These are phyloP conservation scores for Aspergillus transmontanensis DNA, from an alignment of 2,329 filamentous ascomycete species.

Conservation along the genomic window DNA sequence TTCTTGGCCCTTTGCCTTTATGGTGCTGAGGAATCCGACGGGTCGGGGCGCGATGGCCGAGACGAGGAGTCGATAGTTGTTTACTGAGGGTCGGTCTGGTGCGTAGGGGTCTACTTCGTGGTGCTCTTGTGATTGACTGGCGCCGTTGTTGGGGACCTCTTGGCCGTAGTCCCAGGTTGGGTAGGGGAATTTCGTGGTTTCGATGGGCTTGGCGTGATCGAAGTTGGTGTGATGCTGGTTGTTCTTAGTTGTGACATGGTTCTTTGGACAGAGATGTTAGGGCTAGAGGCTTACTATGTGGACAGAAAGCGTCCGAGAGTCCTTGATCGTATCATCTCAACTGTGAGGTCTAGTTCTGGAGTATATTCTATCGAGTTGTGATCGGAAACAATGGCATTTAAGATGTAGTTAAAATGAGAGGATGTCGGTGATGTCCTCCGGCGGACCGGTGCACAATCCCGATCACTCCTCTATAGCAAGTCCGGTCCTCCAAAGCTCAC, in stretches of 20 bases:
- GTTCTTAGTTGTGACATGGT: no score
- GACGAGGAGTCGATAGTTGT: background rate
- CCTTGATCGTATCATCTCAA: background rate
- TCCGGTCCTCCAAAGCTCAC: background rate
- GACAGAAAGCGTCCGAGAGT: background rate
- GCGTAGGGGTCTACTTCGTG: no score
- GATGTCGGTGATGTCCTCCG: background rate
- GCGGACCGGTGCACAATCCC: background rate
- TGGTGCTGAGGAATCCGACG: slow-evolving; percentile 64
- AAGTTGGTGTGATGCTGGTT: background rate
- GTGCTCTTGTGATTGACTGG: no score
- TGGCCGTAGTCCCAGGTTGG: no score
- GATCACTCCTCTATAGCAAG: background rate
- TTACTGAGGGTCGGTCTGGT: no score
- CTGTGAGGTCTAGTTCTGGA: background rate
- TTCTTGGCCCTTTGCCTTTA: slow-evolving; percentile 60
- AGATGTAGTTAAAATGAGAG: background rate
- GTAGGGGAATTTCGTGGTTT: no score
- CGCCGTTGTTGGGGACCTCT: no score
- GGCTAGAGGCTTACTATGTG: background rate
- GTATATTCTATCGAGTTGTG: background rate
- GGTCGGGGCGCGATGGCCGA: slow-evolving; percentile 72
- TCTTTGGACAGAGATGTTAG: background rate
- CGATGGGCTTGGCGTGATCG: no score
- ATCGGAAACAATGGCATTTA: background rate